Evolutionary conservation across 495 filamentous ascomycete genomes (phyloP), one percentile per base, ranked within the genome.

Genomic region (Opeltia flavorubescens): DNA sequence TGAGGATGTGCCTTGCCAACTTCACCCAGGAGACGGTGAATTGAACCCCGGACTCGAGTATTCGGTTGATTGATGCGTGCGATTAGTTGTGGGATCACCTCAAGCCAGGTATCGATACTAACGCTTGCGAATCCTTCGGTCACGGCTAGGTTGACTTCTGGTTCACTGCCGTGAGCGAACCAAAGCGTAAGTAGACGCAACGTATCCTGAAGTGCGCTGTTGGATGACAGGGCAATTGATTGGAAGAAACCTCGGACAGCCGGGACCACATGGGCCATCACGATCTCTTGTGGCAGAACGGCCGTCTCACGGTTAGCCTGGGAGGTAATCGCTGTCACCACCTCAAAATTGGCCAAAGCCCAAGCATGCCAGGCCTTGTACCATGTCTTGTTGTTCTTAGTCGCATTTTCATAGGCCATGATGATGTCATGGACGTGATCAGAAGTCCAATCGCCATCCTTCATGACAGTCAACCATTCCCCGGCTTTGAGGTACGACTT

Each of bases 291-390:
- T 27, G 75, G 78, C 13, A 84, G 64, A 54, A 69, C 60, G 26
- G 70, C 62, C 11, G 65, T 55, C 40, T 83, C 78, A 12, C 73
- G 70, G 51, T 77, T 81, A 8, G 69, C 68, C 39, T 79, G 65
- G 23, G 75, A 72, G 17, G 75, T 72, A 47, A 89, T 71, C 2
- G 82, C 75, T 46, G 85, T 94, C 23, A 96, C 89, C 33, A 96
- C 89, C 61, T 99, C 89, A 56, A 96, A 99, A 60, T 99, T 99
- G 15, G 93, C 91, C 34, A 96, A 66, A n/a, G 91, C 91, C 91
- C 93, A 99, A 3, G 91, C 80, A 61, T 99, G 91, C 91, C 91
- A 99, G 17, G 91, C 91, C 63, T 96, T 99, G 65, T 99, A 96
- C 72, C 89, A 99, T 46, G 82, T 79, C 38, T 81, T 78, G 52